Base-by-base conservation (phyloP, 768 basidiomycete genomes). In the Kwoniella dejecticola region DNA sequence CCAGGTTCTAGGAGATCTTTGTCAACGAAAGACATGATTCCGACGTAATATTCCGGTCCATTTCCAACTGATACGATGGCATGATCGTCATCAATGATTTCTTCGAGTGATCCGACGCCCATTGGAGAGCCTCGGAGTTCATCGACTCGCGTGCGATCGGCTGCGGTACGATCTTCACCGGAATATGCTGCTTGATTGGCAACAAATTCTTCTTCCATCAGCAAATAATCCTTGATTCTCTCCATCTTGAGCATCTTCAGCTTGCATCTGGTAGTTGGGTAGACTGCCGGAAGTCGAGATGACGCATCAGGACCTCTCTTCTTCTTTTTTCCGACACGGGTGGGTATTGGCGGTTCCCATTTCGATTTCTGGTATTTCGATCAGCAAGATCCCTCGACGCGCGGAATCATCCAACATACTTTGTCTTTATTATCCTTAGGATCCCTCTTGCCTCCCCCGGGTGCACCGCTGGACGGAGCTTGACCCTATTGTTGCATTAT, bases 271-370 rank as follows among this genome's bases (percentile, higher is more conserved):
- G 93, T 96, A 26, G 90, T 95, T 8, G 96, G 96, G 78, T 84
- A 92, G 6, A 99, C 89, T 11, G 92, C 83, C 19, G 95, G 95
- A 2, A 99, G 86, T 77, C 94, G 95, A 38, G 89, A 88, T 2
- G 92, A 86, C 1, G 92, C 83, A 58, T 91, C 87, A 4, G 95
- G 94, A n/a, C 95, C 94, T 62, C 88, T 85, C 83, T 86, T 85
- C 83, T 93, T 98, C 86, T 92, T 94, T 85, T 94, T 96, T 48
- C 94, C 94, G 33, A 97, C 91, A 62, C 91, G 89, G 46, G 95
- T 96, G 13, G 95, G 94, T 60, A 96, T 85, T 72, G 95, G 95
- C 7, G 95, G 93, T 79, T 98, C 95, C 93, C 94, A 98, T 86
- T 97, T 96, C 81, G 87, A 85, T 77, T 84, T 82, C 58, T 75